Base-by-base conservation (phyloP, 2,329 filamentous ascomycete species). In the Neofusicoccum sp. region DNA sequence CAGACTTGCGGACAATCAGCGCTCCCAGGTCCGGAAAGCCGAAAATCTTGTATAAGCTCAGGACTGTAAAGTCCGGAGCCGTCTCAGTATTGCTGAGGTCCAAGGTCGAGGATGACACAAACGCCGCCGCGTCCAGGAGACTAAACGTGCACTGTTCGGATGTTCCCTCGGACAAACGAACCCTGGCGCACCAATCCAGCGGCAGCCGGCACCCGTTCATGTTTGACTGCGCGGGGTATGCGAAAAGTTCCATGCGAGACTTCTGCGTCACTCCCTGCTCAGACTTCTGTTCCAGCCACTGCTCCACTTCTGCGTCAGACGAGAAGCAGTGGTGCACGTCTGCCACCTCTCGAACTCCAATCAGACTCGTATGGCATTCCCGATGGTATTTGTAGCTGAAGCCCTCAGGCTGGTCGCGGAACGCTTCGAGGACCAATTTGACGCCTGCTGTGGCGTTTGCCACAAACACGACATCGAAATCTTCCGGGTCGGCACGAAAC, bases 11-110 rank as follows among this genome's bases (percentile, higher is more conserved):
- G 11, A 98, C 86, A 31, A 98, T 86, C 61, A 99, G 76, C 1
- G 88, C 92, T 1, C 93, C 93, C 1, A 98, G 79, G 71, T 98
- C 91, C 0, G 93, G 93, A 65, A 97, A 97, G 1, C 95, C 93
- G 73, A 98, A 98, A n/a, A 97, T 93, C 73, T 98, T 99, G 78
- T 97, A 96, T 65, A 98, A 86, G 73, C 93, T 97, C 43, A 98
- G 70, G 0, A 91, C 89, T 0, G 86, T 88, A 66, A 98, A 98
- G 72, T 98, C 93, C 1, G 93, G 90, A 0, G 89, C 86, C 0
- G 76, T 71, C 0, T 79, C 76, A 0, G 81, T 67, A 65, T 89
- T 77, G 60, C 84, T 80, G 2, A 98, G 78, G 69, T 96, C 84
- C 6, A 98, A 78, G 1, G 85, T 86, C 4, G 89, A 86, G 0